These are phyloP conservation scores for Saksenaea oblongispora DNA, from an alignment of 371 early-diverging fungal genomes.

Conservation along the genomic window DNA sequence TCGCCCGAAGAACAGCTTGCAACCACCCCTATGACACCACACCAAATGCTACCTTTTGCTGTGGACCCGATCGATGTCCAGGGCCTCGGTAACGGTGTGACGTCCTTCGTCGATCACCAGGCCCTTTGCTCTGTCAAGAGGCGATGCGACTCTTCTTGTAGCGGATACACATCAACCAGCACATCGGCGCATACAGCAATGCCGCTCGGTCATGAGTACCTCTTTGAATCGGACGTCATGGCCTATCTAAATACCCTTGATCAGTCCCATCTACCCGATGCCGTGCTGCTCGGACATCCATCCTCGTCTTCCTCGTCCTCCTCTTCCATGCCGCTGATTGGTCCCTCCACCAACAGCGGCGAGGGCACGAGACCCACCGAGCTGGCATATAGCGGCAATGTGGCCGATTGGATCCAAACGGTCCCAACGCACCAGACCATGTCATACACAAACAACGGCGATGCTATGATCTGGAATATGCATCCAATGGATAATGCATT, in stretches of 20 bases:
- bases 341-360: conserved; percentile 3
- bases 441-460: neutral
- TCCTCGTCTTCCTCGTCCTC: no score
- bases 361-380: conserved; percentile 8
- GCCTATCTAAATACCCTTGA: neutral
- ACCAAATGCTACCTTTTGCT: neutral
- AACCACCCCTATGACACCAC: conserved; percentile 27
- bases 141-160: neutral
- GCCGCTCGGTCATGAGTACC: neutral
- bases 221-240: neutral
- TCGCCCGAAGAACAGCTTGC: conserved; percentile 8
- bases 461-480: conserved; percentile 2
- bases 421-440: conserved; percentile 4
- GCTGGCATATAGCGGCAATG: conserved; percentile 7
- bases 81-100: neutral
- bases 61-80: neutral
- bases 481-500: conserved; percentile 4
- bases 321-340: conserved; percentile 2
- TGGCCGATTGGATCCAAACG: conserved; percentile 15
- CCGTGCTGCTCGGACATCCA: conserved; percentile 1
- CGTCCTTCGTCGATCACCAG: conserved; percentile 3
- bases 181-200: neutral
- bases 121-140: neutral
- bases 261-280: conserved; percentile 8
- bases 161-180: neutral